Percentiles rank a stretch among this genome's conserved stretches.
These are phyloP conservation scores for Penicillium canescens DNA, from an alignment of 495 filamentous ascomycete species.

Conservation along the genomic window DNA sequence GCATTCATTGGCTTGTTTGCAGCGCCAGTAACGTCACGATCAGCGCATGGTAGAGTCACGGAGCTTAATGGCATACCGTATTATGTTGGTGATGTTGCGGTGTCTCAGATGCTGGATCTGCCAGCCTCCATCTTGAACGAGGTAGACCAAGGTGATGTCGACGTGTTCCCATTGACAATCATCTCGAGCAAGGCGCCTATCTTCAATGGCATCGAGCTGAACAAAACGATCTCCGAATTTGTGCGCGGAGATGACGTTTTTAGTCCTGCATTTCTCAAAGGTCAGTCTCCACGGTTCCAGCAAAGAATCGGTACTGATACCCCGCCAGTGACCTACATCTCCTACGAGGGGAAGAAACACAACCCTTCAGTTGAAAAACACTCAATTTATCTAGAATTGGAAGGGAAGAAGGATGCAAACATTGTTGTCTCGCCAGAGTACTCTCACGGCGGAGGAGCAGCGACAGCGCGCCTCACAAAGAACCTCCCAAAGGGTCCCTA, in stretches of 20 bases:
- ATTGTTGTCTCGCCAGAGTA: background rate
- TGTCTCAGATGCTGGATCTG: conserved; percentile 5
- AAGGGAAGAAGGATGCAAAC: background rate
- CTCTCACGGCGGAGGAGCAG: conserved; percentile 2
- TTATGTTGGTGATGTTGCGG: conserved; percentile 30
- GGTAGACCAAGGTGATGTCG: conserved; percentile 16
- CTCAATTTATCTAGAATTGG: background rate
- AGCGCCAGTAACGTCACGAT: too few species aligned
- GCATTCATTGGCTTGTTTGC: too few species aligned
- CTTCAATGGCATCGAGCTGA: conserved; percentile 17
- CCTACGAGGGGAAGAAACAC: background rate
- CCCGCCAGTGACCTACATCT: background rate
- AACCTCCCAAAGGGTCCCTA: conserved; percentile 46
- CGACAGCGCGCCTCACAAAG: background rate
- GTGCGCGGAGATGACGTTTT: conserved; percentile 41
- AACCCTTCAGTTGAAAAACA: background rate
- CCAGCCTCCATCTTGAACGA: conserved; percentile 23
- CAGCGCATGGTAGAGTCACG: too few species aligned
- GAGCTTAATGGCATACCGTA: conserved; percentile 42
- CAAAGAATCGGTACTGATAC: background rate
- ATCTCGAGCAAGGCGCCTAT: conserved; percentile 13
- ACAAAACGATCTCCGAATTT: conserved; percentile 25
- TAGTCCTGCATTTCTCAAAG: conserved; percentile 32
- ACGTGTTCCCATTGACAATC: conserved; percentile 39
- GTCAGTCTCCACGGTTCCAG: conserved; percentile 4